A percentile compares a stretch with the other conserved stretches of the same genome.
Evolutionary conservation across 257 asterid species (phyloP).

Genomic region (Salvia splendens): DNA sequence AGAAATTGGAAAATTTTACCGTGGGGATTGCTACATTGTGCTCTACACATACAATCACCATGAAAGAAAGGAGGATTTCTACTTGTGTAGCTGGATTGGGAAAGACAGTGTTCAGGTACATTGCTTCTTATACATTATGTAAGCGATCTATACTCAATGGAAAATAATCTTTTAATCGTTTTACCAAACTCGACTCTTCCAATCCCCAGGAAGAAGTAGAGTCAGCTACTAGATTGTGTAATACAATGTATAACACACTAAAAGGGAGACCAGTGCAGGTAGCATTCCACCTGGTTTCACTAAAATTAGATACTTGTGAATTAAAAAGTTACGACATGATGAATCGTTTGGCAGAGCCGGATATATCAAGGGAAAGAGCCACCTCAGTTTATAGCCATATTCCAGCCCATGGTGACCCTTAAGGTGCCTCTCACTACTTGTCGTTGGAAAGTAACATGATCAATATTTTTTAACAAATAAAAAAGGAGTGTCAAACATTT

Average conservation of each 20-base stretch:
- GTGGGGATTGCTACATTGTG: constrained; percentile 96
- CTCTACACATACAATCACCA: constrained; percentile 82
- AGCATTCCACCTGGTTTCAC: constrained; percentile 19
- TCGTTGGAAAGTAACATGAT: neutral
- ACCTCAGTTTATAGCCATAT: constrained; percentile 85
- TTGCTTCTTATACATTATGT: neutral
- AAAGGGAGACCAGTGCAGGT: constrained; percentile 98
- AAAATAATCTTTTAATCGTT: neutral
- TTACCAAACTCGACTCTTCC: neutral
- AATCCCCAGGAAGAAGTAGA: constrained; percentile 72
- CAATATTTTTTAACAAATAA: neutral
- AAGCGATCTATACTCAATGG: neutral
- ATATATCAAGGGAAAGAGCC: constrained; percentile 97
- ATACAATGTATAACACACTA: constrained; percentile 71
- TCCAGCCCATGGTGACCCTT: constrained; percentile 91
- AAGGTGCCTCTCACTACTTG: constrained; percentile 59
- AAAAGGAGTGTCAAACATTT: constrained; percentile 21
- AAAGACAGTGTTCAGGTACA: constrained; percentile 86
- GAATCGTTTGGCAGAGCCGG: constrained; percentile 58
- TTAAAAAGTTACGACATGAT: constrained; percentile 6
- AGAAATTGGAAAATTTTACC: constrained; percentile 81
- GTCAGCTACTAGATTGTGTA: constrained; percentile 57
- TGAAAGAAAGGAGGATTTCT: constrained; percentile 91
- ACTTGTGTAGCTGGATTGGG: constrained; percentile 90
- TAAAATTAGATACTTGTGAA: constrained; percentile 14